Base-by-base conservation (phyloP, 306 rosid species). In the Trifolium fragiferum region DNA sequence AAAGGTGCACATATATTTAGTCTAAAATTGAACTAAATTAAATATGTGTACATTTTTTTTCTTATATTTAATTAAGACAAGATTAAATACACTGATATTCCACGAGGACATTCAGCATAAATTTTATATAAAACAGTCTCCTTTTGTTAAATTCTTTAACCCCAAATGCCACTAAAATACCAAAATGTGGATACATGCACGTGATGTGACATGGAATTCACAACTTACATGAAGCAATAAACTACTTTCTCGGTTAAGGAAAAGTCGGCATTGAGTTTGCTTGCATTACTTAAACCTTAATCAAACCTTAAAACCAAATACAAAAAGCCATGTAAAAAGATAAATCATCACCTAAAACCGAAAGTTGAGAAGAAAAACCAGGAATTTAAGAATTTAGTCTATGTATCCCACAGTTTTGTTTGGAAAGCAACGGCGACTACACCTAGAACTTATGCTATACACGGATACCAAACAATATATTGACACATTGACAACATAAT, bases 201-300 rank as follows among this genome's bases (percentile, higher is more conserved):
- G 61, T 54, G 60, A 53, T 53, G 60, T 53, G 60, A 54, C 61
- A 20, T 5, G 6, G 32, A 54, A 54, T 54, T 54, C 14, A 54
- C 6, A 20, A 57, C 21, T 71, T 35, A 16, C 16, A 37, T n/a
- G 49, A 50, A 20, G 7, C 33, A 14, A 38, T 18, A 8, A 8
- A 54, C 23, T 57, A 54, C 23, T 64, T 81, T 72, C 23, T 78
- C 33, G 70, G 59, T 16, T 41, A 61, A 71, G 44, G 79, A 21
- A 74, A 73, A 72, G 66, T 76, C 68, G 59, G 73, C 71, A 16
- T 58, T 47, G 47, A 5, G 57, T 43, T 37, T 18, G 12, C 32
- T 44, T 53, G 23, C 40, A 33, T 73, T 53, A 41, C 73, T 68
- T 64, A 66, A 62, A 51, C 73, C 25, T 74, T 73, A 50, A 65